These are phyloP conservation scores for Chloris gayana DNA, from an alignment of 176 grass and related monocot species.

Conservation along the genomic window DNA sequence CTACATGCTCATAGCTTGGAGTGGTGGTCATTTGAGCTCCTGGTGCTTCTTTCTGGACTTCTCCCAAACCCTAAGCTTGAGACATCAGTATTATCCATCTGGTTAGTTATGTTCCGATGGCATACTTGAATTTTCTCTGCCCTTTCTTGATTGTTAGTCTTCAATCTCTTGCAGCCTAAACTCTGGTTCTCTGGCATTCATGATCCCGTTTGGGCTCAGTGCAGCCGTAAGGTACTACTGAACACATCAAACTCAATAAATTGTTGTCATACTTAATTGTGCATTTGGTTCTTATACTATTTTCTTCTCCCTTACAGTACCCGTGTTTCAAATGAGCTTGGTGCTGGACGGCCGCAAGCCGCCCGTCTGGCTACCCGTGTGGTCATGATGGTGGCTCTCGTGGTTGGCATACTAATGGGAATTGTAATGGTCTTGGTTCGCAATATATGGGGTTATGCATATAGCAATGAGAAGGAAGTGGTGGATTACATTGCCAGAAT, in stretches of 20 bases:
- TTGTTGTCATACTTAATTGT: not conserved
- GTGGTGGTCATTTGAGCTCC: constrained; percentile 89
- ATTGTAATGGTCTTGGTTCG: constrained; percentile 55
- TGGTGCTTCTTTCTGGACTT: constrained; percentile 86
- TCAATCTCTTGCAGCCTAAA: constrained; percentile 62
- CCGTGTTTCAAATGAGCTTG: constrained; percentile 87
- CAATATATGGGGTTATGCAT: constrained; percentile 73
- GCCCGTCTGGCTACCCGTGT: constrained; percentile 63
- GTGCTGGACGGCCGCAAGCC: constrained; percentile 60
- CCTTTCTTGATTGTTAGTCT: constrained; percentile 2
- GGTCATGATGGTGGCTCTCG: constrained; percentile 54
- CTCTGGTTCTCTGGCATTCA: constrained; percentile 57
- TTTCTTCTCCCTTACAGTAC: constrained; percentile 45
- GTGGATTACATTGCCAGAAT: constrained; percentile 70
- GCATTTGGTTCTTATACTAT: not conserved
- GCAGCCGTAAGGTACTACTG: constrained; percentile 76
- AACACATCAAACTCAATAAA: not conserved
- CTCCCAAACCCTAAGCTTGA: constrained; percentile 87
- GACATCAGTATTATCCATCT: constrained; percentile 77
- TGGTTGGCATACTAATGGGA: constrained; percentile 41
- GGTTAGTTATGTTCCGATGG: constrained; percentile 31
- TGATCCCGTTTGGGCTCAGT: constrained; percentile 77
- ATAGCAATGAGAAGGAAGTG: constrained; percentile 78
- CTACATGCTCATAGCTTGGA: constrained; percentile 57
- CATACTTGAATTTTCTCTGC: not conserved